Conservation (phyloP, 306 rosid genomes). For the Quercus variabilis region DNA sequence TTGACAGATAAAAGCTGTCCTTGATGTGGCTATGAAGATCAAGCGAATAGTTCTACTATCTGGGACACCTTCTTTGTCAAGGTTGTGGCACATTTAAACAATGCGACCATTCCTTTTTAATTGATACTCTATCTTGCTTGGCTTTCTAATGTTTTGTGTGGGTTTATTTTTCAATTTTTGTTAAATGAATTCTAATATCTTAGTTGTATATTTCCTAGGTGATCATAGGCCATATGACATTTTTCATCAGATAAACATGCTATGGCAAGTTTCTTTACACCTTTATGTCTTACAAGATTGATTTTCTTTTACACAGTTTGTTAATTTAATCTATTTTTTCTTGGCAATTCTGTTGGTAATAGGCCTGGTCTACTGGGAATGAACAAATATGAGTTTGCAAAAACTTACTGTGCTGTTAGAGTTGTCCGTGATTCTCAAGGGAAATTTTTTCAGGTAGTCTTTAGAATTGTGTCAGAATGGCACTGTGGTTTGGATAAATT, state of each 20-base stretch:
- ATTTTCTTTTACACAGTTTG: constrained; percentile 6
- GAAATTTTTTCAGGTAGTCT: constrained; percentile 65
- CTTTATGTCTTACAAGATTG: constrained; percentile 15
- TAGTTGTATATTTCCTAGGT: constrained; percentile 72
- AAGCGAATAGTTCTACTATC: constrained; percentile 74
- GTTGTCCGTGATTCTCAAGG: constrained; percentile 53
- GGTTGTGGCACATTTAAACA: constrained; percentile 55
- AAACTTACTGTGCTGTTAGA: constrained; percentile 76
- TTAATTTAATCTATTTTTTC: constrained; percentile 14
- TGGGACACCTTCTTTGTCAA: constrained; percentile 95
- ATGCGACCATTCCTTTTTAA: constrained; percentile 8
- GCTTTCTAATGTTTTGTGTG: constrained; percentile 2
- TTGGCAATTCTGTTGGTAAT: constrained; percentile 26
- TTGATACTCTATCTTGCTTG: constrained; percentile 3
- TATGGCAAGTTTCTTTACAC: constrained; percentile 69
- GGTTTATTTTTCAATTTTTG: constrained; percentile 1
- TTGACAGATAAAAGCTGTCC: constrained; percentile 73
- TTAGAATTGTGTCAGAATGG: constrained; percentile 10
- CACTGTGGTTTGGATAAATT: not conserved
- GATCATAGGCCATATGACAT: constrained; percentile 88
- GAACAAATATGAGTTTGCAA: constrained; percentile 72
- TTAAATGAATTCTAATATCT: constrained; percentile 36
- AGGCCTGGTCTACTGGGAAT: constrained; percentile 95
- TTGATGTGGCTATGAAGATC: constrained; percentile 79
- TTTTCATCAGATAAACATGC: constrained; percentile 85